phyloP scores from a whole-genome alignment of 768 basidiomycete species.

The Collybiopsis luxurians region DNA sequence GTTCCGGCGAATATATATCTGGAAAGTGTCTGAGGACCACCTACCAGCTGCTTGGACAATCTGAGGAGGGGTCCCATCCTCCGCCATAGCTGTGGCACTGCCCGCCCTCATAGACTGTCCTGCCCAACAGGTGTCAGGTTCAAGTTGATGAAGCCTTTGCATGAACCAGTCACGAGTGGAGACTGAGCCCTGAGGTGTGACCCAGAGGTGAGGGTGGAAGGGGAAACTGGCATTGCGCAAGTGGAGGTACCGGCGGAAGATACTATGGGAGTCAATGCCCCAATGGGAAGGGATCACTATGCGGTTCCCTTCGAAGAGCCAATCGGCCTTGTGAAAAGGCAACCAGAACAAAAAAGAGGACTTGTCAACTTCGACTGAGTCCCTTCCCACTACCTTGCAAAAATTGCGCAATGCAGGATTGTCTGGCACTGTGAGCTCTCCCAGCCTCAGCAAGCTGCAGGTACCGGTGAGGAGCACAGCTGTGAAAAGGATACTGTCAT shows the following conservation, averaged over 20 bases:
- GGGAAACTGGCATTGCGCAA: background rate
- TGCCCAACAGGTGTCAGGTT: background rate
- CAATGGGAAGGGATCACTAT: constrained; percentile 6
- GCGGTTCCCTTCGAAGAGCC: constrained; percentile 15
- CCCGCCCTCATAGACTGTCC: constrained; percentile 34
- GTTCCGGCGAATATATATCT: constrained; percentile 31
- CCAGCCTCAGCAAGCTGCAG: constrained; percentile 14
- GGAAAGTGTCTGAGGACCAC: constrained; percentile 31
- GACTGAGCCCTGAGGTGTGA: background rate
- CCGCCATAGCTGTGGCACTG: constrained; percentile 30
- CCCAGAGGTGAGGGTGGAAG: constrained; percentile 9
- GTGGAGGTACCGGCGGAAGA: constrained; percentile 1
- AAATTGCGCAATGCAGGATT: background rate
- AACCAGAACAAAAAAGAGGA: constrained; percentile 10
- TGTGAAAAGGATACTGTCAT: constrained; percentile 22
- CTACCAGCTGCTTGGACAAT: constrained; percentile 29
- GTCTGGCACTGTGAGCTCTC: constrained; percentile 21
- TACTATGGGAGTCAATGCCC: background rate
- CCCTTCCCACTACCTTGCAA: constrained; percentile 5
- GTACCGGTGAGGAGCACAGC: constrained; percentile 14
- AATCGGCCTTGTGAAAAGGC: constrained; percentile 18
- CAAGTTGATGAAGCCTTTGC: background rate
- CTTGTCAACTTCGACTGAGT: background rate
- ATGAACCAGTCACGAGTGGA: constrained; percentile 9
- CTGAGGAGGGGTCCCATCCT: constrained; percentile 19